Evolutionary conservation across 208 protist species (phyloP), one percentile per base, ranked within the genome.

Genomic region (Trypanosoma vivax): DNA sequence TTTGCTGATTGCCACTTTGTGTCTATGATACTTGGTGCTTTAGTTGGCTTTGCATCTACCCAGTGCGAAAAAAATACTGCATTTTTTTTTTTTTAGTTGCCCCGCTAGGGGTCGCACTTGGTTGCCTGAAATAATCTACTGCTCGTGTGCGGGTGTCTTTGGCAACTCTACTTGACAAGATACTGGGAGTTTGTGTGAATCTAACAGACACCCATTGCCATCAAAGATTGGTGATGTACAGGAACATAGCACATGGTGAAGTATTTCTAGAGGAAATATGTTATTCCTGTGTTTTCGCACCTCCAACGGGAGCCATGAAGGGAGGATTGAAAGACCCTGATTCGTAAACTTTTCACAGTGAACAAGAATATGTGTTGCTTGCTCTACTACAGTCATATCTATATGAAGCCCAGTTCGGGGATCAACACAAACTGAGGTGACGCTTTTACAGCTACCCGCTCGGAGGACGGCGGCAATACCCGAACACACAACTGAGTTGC

Each of bases 251-350:
- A 67, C 61, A 47, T 84, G 66, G 52, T 79, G 76, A 2, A 91
- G 51, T 16, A 91, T 53, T 60, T 91, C 83, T 30, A 91, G 49
- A 6, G 83, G 75, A 33, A 76, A 91, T 27, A 83, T 31, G 14
- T 76, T 63, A 11, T 39, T 24, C 29, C 65, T 46, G n/a, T 57
- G 47, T 43, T 69, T 60, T 54, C 70, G 50, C 27, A 65, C 46
- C 5, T 28, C 27, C 6, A 27, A 1, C 3, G 83, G 83, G 34
- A 83, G 65, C 76, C 79, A 85, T 18, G 46, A 10, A 0, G 83
- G 83, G 31, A 76, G 23, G 18, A 64, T 39, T 50, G 88, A 90
- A 31, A 29, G 29, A 0, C 66, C 65, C 0, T 52, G 45, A n/a
- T 24, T 21, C 27, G 64, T 34, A 1, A 82, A 46, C 25, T 65